Evolutionary conservation across 768 basidiomycete genomes (phyloP).

Genomic region (Mycena olivaceomarginata): DNA sequence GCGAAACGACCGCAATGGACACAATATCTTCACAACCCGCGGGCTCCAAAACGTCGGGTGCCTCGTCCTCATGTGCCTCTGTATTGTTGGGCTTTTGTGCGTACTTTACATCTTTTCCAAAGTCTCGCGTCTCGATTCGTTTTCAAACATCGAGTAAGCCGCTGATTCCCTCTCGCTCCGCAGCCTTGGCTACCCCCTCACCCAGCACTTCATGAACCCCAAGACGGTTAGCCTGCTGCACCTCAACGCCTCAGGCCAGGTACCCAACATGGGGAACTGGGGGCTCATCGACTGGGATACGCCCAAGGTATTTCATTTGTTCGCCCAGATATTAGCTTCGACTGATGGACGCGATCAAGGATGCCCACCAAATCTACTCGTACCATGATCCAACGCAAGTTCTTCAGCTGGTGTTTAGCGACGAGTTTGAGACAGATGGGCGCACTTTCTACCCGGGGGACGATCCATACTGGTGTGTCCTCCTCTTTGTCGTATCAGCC

Average conservation of each 20-base stretch:
- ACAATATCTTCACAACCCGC: conserved; percentile 68
- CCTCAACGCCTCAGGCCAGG: conserved; percentile 34
- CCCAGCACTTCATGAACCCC: conserved; percentile 24
- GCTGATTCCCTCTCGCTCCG: conserved; percentile 53
- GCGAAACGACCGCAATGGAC: conserved; percentile 64
- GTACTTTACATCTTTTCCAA: conserved; percentile 66
- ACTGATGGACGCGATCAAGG: conserved; percentile 33
- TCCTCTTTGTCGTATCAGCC: neutral
- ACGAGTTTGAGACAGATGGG: conserved; percentile 71
- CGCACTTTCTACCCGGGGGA: conserved; percentile 83
- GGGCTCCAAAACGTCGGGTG: conserved; percentile 77
- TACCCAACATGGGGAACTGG: conserved; percentile 57
- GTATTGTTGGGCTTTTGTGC: conserved; percentile 60
- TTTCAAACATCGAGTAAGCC: neutral
- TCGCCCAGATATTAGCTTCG: neutral
- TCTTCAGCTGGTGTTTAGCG: conserved; percentile 65
- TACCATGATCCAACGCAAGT: conserved; percentile 58
- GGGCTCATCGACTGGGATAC: conserved; percentile 61
- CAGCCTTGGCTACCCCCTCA: conserved; percentile 73
- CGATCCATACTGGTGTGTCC: conserved; percentile 71
- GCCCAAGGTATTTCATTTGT: neutral
- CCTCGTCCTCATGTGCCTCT: conserved; percentile 57
- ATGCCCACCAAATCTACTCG: conserved; percentile 60
- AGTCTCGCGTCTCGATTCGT: conserved; percentile 40
- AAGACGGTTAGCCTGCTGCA: neutral